These are phyloP conservation scores for Blastocladiella britannica DNA, from an alignment of 192 early-diverging fungal genomes.

Conservation along the genomic window DNA sequence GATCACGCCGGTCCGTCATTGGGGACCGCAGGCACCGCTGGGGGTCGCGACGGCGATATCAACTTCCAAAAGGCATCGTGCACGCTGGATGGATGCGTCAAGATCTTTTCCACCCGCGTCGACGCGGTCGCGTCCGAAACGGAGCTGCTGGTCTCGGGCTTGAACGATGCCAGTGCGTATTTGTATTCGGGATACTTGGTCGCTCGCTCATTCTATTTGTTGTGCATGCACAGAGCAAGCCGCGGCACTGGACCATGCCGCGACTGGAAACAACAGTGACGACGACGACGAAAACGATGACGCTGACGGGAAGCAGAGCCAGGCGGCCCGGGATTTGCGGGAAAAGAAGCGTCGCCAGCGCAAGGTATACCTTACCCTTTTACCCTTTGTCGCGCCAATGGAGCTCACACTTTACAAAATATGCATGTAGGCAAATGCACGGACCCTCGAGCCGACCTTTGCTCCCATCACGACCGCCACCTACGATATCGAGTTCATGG, in stretches of 20 bases:
- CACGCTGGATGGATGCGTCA: constrained; percentile 89
- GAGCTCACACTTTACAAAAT: neutral
- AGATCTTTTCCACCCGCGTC: constrained; percentile 90
- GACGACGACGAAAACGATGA: constrained; percentile 28
- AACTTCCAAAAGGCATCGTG: constrained; percentile 97
- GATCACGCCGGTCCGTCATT: too few species aligned
- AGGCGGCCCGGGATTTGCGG: too few species aligned
- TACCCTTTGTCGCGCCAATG: neutral
- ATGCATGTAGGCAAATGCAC: neutral
- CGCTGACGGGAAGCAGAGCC: constrained; percentile 11
- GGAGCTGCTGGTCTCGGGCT: constrained; percentile 64
- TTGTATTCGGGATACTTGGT: neutral
- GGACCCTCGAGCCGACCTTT: constrained; percentile 70
- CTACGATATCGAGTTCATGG: constrained; percentile 73
- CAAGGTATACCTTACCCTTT: too few species aligned
- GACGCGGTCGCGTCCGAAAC: constrained; percentile 89
- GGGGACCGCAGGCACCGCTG: too few species aligned
- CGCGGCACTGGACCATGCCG: neutral
- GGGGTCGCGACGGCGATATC: constrained; percentile 91
- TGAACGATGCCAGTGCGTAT: constrained; percentile 45
- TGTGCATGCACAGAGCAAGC: neutral
- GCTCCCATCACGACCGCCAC: constrained; percentile 56
- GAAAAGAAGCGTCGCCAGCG: too few species aligned
- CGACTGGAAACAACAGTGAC: constrained; percentile 2
- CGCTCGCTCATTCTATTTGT: neutral